phyloP scores from a whole-genome alignment of 208 protist species.

The Porcisia deanei region DNA sequence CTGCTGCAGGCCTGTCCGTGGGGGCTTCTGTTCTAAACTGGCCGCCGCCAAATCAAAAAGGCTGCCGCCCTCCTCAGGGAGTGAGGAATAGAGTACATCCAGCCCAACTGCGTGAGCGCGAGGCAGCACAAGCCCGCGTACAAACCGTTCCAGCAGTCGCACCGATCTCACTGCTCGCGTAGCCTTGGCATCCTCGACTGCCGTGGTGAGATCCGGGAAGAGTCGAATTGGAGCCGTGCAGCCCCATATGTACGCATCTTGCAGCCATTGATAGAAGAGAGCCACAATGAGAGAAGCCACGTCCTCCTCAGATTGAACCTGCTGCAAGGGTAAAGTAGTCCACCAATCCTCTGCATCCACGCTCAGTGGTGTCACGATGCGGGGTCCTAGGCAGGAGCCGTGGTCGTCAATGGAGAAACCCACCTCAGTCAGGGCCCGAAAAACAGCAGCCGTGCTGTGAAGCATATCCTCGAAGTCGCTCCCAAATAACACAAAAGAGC shows the following conservation, averaged over 20 bases:
- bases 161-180: conserved; percentile 14
- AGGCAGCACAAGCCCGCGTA: conserved; percentile 40
- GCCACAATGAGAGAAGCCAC: conserved; percentile 41
- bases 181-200: neutral
- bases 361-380: conserved; percentile 28
- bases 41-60: conserved; percentile 32
- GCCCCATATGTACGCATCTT: conserved; percentile 61
- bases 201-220: conserved; percentile 17
- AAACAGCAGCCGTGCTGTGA: conserved; percentile 59
- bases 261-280: conserved; percentile 69
- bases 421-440: conserved; percentile 50
- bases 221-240: conserved; percentile 44
- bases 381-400: conserved; percentile 50
- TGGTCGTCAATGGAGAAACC: conserved; percentile 46
- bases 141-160: conserved; percentile 48
- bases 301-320: conserved; percentile 36
- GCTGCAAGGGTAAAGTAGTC: conserved; percentile 44
- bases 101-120: conserved; percentile 34
- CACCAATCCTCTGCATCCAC: conserved; percentile 30
- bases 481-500: conserved; percentile 46
- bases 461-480: conserved; percentile 56
- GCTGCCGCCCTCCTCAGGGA: conserved; percentile 44
- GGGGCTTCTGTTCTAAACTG: conserved; percentile 31
- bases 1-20: conserved; percentile 52
- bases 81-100: conserved; percentile 13